Evolutionary conservation across 2,329 filamentous ascomycete species (phyloP).

Genomic region (Colletotrichum agaves): DNA sequence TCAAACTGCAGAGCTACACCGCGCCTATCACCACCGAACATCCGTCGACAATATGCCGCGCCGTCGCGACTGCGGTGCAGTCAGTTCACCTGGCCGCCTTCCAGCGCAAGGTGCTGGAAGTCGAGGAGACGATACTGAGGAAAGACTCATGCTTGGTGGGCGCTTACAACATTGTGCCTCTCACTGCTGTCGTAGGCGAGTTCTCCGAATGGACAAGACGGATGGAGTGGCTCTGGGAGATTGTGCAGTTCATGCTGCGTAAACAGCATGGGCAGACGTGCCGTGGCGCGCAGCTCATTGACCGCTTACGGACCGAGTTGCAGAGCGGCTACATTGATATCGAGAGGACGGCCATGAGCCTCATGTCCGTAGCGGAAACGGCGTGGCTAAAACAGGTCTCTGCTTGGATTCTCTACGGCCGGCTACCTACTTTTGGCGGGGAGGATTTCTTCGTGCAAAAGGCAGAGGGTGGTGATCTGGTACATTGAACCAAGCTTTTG

Average conservation of each 20-base stretch:
- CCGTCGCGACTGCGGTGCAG: slow-evolving; percentile 82
- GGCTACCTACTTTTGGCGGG: slow-evolving; percentile 78
- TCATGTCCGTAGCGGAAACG: slow-evolving; percentile 83
- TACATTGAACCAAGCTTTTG: slow-evolving; percentile 40
- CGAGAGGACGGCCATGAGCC: slow-evolving; percentile 76
- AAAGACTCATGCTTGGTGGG: slow-evolving; percentile 85
- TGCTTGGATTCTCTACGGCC: slow-evolving; percentile 91
- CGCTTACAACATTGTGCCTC: slow-evolving; percentile 90
- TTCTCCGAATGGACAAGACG: slow-evolving; percentile 88
- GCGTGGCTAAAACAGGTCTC: slow-evolving; percentile 93
- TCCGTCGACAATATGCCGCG: slow-evolving; percentile 84
- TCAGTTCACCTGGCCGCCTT: slow-evolving; percentile 82
- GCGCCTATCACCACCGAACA: slow-evolving; percentile 76
- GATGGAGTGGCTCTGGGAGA: slow-evolving; percentile 86
- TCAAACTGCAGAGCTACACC: slow-evolving; percentile 75
- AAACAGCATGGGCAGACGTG: slow-evolving; percentile 55
- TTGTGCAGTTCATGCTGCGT: slow-evolving; percentile 74
- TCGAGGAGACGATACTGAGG: slow-evolving; percentile 81
- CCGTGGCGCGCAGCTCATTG: slow-evolving; percentile 79
- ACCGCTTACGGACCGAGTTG: slow-evolving; percentile 78
- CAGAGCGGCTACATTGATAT: slow-evolving; percentile 92
- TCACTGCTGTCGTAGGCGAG: slow-evolving; percentile 84
- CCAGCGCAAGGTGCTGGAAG: slow-evolving; percentile 83
- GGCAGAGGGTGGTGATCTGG: slow-evolving; percentile 54
- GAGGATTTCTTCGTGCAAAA: slow-evolving; percentile 88